Percentiles rank a stretch among this genome's conserved stretches.
Evolutionary conservation across 208 protist species (phyloP).

Genomic region (Leishmania martiniquensis): DNA sequence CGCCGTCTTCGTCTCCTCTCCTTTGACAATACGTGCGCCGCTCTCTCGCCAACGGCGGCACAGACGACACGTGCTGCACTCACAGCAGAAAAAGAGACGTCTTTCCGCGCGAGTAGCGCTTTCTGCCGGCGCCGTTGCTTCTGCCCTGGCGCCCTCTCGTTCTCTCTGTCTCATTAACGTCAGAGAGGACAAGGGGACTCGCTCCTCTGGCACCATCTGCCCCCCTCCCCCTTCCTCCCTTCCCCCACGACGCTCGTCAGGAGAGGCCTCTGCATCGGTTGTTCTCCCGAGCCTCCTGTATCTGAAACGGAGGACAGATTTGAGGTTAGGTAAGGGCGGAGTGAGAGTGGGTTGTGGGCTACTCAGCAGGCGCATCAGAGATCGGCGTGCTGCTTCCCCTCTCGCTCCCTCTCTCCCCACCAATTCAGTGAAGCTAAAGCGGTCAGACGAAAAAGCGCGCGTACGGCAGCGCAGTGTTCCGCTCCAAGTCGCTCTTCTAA

Average conservation of each 20-base stretch:
- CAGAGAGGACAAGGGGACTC: background rate
- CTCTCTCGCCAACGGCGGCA: background rate
- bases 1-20: background rate
- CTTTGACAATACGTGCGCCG: background rate
- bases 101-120: background rate
- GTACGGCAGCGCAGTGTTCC: background rate
- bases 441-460: background rate
- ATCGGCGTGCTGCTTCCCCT: background rate
- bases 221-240: too few relatives aligned
- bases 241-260: too few relatives aligned
- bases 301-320: background rate
- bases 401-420: too few relatives aligned
- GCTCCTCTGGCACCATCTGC: background rate
- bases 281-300: background rate
- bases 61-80: background rate
- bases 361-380: background rate
- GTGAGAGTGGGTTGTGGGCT: background rate
- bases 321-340: background rate
- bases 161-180: background rate
- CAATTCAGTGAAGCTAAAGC: background rate
- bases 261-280: background rate
- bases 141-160: background rate
- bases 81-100: background rate
- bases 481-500: background rate
- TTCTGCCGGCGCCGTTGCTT: background rate